These are phyloP conservation scores for Zychaea mexicana DNA, from an alignment of 371 early-diverging fungal species.

Conservation along the genomic window DNA sequence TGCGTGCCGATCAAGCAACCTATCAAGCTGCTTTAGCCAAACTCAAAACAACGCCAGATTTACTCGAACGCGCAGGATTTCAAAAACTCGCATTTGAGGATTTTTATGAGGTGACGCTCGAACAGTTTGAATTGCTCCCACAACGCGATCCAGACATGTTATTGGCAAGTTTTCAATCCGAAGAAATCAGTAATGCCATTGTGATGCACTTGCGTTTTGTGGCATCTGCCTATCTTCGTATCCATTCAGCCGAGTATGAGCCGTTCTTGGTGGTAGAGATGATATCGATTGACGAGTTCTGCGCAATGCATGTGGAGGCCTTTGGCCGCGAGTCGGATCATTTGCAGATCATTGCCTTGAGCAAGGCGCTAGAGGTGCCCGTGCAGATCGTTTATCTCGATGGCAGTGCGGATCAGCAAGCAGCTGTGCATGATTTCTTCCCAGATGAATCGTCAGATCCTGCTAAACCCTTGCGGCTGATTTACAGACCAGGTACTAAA, in stretches of 20 bases:
- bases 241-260: constrained; percentile 65
- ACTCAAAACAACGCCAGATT: constrained; percentile 48
- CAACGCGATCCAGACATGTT: constrained; percentile 47
- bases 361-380: constrained; percentile 57
- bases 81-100: constrained; percentile 67
- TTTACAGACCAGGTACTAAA: constrained; percentile 47
- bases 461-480: constrained; percentile 34
- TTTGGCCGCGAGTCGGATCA: constrained; percentile 77
- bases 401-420: constrained; percentile 49
- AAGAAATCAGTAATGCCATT: constrained; percentile 67
- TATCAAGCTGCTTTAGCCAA: constrained; percentile 34
- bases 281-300: constrained; percentile 66
- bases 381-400: constrained; percentile 70
- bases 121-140: constrained; percentile 42
- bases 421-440: constrained; percentile 57
- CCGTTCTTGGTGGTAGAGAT: constrained; percentile 66
- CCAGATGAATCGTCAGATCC: constrained; percentile 34
- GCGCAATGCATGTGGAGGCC: constrained; percentile 67
- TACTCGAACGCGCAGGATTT: constrained; percentile 56
- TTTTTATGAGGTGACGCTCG: constrained; percentile 59
- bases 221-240: constrained; percentile 67
- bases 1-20: constrained; percentile 23
- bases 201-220: constrained; percentile 70
- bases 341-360: constrained; percentile 67
- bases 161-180: constrained; percentile 58